Evolutionary conservation across 305 asterid species (phyloP), one percentile per base, ranked within the genome.

Genomic region (Striga hermonthica): DNA sequence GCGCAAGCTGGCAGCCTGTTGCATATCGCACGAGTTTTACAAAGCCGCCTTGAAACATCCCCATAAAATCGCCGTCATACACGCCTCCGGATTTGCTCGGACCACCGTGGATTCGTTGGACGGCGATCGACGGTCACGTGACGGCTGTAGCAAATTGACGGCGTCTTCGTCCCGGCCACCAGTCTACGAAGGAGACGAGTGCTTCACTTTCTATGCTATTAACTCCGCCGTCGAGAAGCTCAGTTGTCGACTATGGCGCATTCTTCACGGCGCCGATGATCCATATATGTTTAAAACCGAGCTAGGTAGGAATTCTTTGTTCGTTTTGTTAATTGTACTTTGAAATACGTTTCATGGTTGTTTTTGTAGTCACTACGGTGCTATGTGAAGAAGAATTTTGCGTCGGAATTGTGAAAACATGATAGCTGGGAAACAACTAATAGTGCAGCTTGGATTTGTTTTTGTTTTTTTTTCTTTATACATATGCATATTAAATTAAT

Each of bases 11-110:
- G 38, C 81, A 40, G 69, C 74, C 13, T 92, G 98, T 71, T 92
- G 98, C 80, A 73, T 92, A 65, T 86, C 95, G 13, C 97, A 92
- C 75, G 75, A 74, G 67, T 92, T 92, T 74, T 70, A 69, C 55
- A 78, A 67, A 72, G 84, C 83, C 39, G 98, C 89, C 22, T 67
- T 81, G 8, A 77, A 62, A 34, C 75, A 54, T n/a, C 90, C 95
- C 12, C 43, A 79, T 36, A 87, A 82, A 76, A 65, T 86, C 56
- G 97, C 95, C 41, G 91, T 86, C 45, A 76, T 92, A 31, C 97
- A 90, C 64, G 95, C 96, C 53, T 16, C 78, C 63, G 89, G 86
- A 11, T 88, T 86, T n/a, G 64, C 85, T 37, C 65, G 72, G 70
- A 54, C 65, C 14, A 70, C 86, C 75, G 74, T 77, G 22, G 75